phyloP scores from a whole-genome alignment of 1,284 basidiomycete genomes.

The Tylopilus orsonianus region DNA sequence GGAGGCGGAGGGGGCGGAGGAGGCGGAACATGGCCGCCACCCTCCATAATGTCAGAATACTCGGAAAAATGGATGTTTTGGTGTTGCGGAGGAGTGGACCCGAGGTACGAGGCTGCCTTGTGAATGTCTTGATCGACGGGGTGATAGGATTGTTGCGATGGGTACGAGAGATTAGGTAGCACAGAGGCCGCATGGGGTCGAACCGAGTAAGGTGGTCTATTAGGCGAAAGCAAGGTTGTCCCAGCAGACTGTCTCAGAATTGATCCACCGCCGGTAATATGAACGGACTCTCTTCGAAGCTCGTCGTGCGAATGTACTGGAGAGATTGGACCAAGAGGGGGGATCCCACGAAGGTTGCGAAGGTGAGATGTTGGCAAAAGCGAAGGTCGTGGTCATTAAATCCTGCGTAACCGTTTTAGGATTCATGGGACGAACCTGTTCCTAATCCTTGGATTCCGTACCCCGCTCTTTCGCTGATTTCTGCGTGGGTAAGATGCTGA shows the following conservation, averaged over 20 bases:
- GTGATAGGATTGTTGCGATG: background rate
- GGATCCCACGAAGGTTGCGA: constrained; percentile 1
- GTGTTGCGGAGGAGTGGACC: background rate
- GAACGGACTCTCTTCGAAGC: background rate
- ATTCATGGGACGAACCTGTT: constrained; percentile 17
- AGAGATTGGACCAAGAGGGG: constrained; percentile 1
- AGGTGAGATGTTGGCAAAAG: constrained; percentile 4
- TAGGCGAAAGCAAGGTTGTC: background rate
- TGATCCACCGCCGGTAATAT: background rate
- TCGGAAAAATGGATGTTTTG: background rate
- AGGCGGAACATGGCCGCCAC: background rate
- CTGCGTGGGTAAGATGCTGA: constrained; percentile 11
- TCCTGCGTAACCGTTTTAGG: background rate
- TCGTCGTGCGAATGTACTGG: constrained; percentile 11
- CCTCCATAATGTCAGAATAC: constrained; percentile 5
- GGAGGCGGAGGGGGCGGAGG: background rate
- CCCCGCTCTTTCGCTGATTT: background rate
- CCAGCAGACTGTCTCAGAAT: constrained; percentile 1
- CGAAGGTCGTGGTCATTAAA: constrained; percentile 4
- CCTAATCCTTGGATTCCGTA: constrained; percentile 19
- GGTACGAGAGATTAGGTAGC: background rate
- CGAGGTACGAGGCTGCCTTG: background rate
- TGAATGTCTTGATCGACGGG: background rate
- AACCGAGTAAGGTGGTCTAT: constrained; percentile 3
- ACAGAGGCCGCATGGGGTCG: background rate